Conservation (phyloP, 2,329 filamentous ascomycete genomes). For the Neophaeococcomyces mojaviensis region DNA sequence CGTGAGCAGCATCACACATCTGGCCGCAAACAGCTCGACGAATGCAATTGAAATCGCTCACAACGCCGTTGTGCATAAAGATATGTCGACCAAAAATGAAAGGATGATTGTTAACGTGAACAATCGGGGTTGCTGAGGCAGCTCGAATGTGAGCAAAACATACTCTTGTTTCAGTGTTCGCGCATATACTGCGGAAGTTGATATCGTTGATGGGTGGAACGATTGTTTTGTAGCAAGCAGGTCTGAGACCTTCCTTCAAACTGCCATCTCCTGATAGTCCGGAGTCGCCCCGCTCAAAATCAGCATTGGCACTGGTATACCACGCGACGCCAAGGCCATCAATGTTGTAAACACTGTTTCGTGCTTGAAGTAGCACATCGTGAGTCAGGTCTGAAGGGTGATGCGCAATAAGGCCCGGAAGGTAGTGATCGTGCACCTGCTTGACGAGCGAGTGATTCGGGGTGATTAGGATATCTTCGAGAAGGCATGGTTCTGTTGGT, state of each 20-base stretch:
- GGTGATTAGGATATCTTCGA: conserved; percentile 41
- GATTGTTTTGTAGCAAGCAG: conserved; percentile 46
- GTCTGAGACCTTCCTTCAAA: conserved; percentile 23
- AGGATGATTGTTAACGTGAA: conserved; percentile 47
- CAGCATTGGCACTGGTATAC: conserved; percentile 42
- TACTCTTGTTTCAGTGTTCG: conserved; percentile 44
- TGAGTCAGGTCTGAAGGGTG: conserved; percentile 1
- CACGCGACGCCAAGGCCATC: conserved; percentile 50
- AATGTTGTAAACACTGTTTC: conserved; percentile 48
- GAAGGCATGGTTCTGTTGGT: conserved; percentile 44
- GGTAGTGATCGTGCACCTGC: conserved; percentile 47
- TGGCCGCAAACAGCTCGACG: conserved; percentile 39
- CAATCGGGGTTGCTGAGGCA: conserved; percentile 41
- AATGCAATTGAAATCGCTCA: conserved; percentile 41
- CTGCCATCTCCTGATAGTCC: conserved; percentile 4
- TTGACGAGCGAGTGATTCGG: conserved; percentile 37
- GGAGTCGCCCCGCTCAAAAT: conserved; percentile 25
- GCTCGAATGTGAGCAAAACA: conserved; percentile 49
- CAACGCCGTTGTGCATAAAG: conserved; percentile 51
- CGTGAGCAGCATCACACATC: conserved; percentile 42
- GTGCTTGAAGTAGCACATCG: conserved; percentile 32
- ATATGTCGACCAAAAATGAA: conserved; percentile 48
- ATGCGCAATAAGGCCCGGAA: conserved; percentile 46
- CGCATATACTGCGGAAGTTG: conserved; percentile 47
- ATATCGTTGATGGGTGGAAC: conserved; percentile 46